These are phyloP conservation scores for Protea cynaroides DNA, from an alignment of 164 flowering plant genomes.

Conservation along the genomic window DNA sequence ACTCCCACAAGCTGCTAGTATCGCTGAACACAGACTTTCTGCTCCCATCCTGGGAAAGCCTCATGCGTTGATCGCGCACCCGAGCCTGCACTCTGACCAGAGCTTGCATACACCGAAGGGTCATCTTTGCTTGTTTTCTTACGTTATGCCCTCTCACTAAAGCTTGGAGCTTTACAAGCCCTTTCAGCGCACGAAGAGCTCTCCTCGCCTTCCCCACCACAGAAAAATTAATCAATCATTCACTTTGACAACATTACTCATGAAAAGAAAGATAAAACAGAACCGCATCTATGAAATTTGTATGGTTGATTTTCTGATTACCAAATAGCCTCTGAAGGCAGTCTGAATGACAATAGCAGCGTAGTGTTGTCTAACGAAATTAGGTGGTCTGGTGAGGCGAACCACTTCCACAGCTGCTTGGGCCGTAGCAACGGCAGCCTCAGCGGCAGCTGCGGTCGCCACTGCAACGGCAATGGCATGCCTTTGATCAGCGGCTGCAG, in stretches of 20 bases:
- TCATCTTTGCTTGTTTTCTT: slow-evolving; percentile 66
- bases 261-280: not conserved
- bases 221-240: not conserved
- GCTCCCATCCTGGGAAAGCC: slow-evolving; percentile 48
- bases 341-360: slow-evolving; percentile 70
- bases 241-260: not conserved
- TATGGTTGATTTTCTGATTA: slow-evolving; percentile 7
- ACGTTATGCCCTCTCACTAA: slow-evolving; percentile 84
- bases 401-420: slow-evolving; percentile 60
- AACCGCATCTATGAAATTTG: no score
- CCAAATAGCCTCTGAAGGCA: slow-evolving; percentile 84
- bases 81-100: slow-evolving; percentile 68
- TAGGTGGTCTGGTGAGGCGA: slow-evolving; percentile 40
- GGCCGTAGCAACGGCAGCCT: slow-evolving; percentile 65
- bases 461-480: slow-evolving; percentile 55
- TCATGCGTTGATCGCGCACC: slow-evolving; percentile 51
- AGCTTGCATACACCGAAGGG: slow-evolving; percentile 79
- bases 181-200: slow-evolving; percentile 75
- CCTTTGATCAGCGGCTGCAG: slow-evolving; percentile 31
- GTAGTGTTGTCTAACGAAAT: slow-evolving; percentile 27
- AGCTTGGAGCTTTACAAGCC: slow-evolving; percentile 87
- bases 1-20: slow-evolving; percentile 49
- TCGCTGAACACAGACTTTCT: slow-evolving; percentile 44
- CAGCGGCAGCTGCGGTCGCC: slow-evolving; percentile 56
- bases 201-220: slow-evolving; percentile 58